Base-by-base conservation (phyloP, 2,329 filamentous ascomycete species). In the Clarireedia paspali region DNA sequence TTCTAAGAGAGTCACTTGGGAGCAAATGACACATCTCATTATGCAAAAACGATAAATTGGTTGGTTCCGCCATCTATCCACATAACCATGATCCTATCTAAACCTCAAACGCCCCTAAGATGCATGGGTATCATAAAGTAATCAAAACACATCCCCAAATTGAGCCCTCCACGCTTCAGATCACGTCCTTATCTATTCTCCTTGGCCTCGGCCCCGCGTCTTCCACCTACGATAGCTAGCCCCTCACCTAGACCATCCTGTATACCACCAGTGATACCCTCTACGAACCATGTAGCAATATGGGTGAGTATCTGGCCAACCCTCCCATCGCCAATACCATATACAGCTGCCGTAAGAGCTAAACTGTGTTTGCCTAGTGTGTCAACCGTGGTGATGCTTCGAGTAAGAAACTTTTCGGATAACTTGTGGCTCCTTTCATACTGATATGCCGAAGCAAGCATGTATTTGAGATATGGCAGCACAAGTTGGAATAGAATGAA, bases 371-470 rank as follows among this genome's bases (percentile, higher is more conserved):
- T 77, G 3, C 82, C 78, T 45, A 85, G 61, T 48, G 69, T 70
- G 59, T 83, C 78, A 3, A 79, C 78, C 2, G 79, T 74, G 47
- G 74, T 73, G 34, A 84, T 69, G 5, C 80, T 72, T 23, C 73
- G 72, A 6, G 74, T 73, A 17, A 85, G 68, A 1, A 85, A 59
- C 24, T 78, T 77, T 64, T 84, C 79, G 0, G 78, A 83, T 58
- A 91, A 74, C 59, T 80, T 81, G 70, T 89, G 81, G 61, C 82
- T 77, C 15, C 83, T 78, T 67, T 91, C 87, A 60, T 85, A 84
- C 49, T 77, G 73, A 59, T 83, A 84, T 15, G 78, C 74, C 15
- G 77, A 70, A 15, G 74, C 73, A 14, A 84, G 62, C 12, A 86
- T 67, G 4, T 77, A 63, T 60, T 80, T 76, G 34, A 84, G 64